Evolutionary conservation across 2,329 filamentous ascomycete species (phyloP).

Genomic region (Diaporthe vaccinii): DNA sequence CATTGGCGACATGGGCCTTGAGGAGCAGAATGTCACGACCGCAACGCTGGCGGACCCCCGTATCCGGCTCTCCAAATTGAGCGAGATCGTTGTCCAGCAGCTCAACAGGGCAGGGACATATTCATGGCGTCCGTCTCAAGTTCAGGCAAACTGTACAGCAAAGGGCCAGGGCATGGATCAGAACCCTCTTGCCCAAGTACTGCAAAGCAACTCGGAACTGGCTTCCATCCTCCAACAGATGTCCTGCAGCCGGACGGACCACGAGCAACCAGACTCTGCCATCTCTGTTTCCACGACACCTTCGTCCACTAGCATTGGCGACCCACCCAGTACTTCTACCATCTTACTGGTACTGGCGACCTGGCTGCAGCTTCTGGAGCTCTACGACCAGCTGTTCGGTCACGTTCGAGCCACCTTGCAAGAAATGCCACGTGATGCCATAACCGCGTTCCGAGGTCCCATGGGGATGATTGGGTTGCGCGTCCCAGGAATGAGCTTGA

Average conservation of each 20-base stretch:
- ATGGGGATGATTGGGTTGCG: background rate
- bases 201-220: background rate
- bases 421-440: background rate
- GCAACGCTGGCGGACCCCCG: background rate
- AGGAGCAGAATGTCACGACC: background rate
- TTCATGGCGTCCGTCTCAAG: background rate
- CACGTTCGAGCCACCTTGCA: background rate
- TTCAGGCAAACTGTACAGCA: background rate
- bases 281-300: background rate
- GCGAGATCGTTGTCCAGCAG: background rate
- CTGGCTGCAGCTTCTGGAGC: background rate
- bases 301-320: background rate
- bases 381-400: background rate
- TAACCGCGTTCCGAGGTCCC: background rate
- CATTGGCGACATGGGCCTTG: background rate
- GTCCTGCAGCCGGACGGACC: background rate
- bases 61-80: background rate
- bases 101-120: background rate
- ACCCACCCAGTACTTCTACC: background rate
- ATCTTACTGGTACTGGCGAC: background rate
- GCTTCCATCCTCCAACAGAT: background rate
- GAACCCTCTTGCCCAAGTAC: background rate
- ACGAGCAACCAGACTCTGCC: background rate
- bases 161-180: background rate
- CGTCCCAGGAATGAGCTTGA: background rate